Conservation (phyloP, 192 early-diverging fungal species). For the Dimargaris cristalligena region DNA sequence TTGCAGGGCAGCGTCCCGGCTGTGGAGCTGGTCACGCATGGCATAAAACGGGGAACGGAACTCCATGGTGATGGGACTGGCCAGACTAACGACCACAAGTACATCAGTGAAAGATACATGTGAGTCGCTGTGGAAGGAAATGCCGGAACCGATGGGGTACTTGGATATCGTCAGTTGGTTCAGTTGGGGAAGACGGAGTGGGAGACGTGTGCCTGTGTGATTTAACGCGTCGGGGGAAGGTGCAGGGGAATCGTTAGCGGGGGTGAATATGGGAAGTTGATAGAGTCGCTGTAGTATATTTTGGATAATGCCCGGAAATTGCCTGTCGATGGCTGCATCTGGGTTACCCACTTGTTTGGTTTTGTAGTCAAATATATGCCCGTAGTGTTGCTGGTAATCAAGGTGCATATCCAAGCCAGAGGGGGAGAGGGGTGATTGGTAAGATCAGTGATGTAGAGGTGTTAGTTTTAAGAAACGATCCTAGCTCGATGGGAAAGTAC, state of each 20-base stretch:
- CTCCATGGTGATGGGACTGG: constrained; percentile 33
- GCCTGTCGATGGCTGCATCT: constrained; percentile 11
- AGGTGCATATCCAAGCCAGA: not conserved
- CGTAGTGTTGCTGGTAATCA: constrained; percentile 17
- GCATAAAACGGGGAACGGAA: constrained; percentile 19
- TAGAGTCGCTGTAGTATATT: constrained; percentile 14
- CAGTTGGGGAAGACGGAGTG: constrained; percentile 3
- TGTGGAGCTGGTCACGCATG: not conserved
- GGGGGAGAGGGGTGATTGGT: not conserved
- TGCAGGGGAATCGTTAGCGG: not conserved
- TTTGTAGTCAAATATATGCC: constrained; percentile 22
- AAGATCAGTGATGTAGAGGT: too few species aligned
- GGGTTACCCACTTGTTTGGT: constrained; percentile 16
- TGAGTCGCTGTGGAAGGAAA: constrained; percentile 30
- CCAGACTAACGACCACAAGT: constrained; percentile 24
- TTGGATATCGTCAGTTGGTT: constrained; percentile 37
- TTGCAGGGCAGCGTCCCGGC: not conserved
- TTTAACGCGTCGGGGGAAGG: not conserved
- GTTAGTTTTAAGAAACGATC: too few species aligned
- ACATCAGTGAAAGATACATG: constrained; percentile 26
- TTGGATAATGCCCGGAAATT: constrained; percentile 16
- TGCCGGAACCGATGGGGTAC: constrained; percentile 32
- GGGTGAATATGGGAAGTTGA: constrained; percentile 5
- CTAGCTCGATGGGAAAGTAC: not conserved
- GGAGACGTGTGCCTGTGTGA: not conserved